Base-by-base conservation (phyloP, 2,329 filamentous ascomycete species). In the Ophiostoma triangulosporum region DNA sequence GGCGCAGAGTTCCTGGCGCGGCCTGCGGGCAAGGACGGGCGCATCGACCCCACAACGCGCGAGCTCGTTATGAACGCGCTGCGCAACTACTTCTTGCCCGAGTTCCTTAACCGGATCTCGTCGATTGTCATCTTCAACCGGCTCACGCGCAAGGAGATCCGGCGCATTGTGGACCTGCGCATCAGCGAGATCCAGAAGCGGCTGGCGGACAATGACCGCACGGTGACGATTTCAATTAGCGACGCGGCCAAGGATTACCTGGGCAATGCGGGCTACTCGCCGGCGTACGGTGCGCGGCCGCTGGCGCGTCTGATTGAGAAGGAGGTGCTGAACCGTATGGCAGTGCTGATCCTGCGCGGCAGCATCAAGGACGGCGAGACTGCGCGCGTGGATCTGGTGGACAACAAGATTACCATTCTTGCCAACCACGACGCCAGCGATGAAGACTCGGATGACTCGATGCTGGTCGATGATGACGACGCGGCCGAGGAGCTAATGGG, bases 121-220 rank as follows among this genome's bases (percentile, higher is more conserved):
- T 93, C 86, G 57, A 88, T 84, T 53, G 90, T 98, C 70, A 96
- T 98, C 71, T 98, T 98, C 80, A 98, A 98, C 76, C 86, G 93
- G 48, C 84, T 98, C 54, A 91, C 87, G 3, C 85, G 83, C 66
- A 75, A 70, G 54, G 93, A 98, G 70, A 98, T 98, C 63, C 84
- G 93, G 64, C 88, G 81, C 72, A 97, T 98, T 65, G 93, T 98
- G 57, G 93, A 98, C 64, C 76, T 98, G 22, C 85, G 93, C 45
- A 76, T 98, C 32, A 56, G 58, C 3, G 93, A 98, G 66, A 91
- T 98, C 58, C 93, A 98, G 76, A 88, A 88, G 66, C 87, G 93
- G 40, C 80, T 98, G n/a, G 70, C 76, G 31, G 75, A 83, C 63
- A 98, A 98, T 65, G 83, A 84, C 56, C 84, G 89, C 63, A 91